Evolutionary conservation across 2,329 filamentous ascomycete genomes (phyloP), one percentile per base, ranked within the genome.

Genomic region (Epichloe glyceriae): DNA sequence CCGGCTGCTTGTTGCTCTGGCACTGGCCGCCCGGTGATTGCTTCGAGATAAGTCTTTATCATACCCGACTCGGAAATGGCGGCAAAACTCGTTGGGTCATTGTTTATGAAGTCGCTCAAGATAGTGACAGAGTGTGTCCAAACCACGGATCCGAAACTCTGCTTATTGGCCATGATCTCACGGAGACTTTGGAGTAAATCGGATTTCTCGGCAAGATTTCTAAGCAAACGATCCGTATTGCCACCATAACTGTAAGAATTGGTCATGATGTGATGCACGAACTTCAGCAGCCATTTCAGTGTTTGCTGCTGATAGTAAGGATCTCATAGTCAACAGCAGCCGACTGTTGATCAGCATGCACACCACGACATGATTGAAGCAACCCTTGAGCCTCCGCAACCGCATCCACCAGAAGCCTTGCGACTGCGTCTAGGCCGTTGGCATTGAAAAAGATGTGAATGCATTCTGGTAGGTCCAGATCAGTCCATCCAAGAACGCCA

Each of bases 61-160:
- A 98, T 77, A 20, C 89, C 89, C 47, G 93, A 91, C 68, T 99
- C 93, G 14, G 88, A 88, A 56, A 99, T 93, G 22, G 95, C 88
- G 30, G 88, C 85, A 64, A 95, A 98, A 66, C 93, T 98, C 0
- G 93, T 98, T 0, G 93, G 93, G 61, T 98, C 93, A 62, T 97
- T 96, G 68, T 99, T 94, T 60, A 99, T 95, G 67, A 98, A 98
- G 59, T 88, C 91, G 62, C 88, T 93, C 47, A 98, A 73, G 51
- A 96, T 91, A 50, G 85, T 90, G 54, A 95, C 88, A 6, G 89
- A 86, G 64, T 90, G 90, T 46, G 89, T 95, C 93, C 93, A 99
- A 5, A 97, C 88, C 53, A 93, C 85, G 2, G 91, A 93, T 12
- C 93, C 93, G 63, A 90, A 99, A 38, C 83, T 74, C 49, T 74